Evolutionary conservation across 202 grass and related monocot species (phyloP), one percentile per base, ranked within the genome.

Genomic region (Zizania palustris): DNA sequence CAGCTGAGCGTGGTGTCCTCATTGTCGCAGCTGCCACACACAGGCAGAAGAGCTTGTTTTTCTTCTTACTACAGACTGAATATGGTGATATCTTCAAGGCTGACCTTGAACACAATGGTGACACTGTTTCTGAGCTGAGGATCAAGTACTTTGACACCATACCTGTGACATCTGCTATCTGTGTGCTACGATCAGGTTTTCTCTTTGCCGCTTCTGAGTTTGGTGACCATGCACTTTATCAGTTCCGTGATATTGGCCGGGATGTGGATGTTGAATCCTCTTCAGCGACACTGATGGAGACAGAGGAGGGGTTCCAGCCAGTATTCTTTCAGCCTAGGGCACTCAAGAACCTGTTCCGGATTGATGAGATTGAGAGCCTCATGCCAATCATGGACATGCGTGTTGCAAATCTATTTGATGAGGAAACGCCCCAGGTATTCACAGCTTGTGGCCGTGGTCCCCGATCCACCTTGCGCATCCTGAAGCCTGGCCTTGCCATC

Each of bases 311-410:
- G 16, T 98, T 95, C 77, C 95, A 98, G 51, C 95, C 95, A 0
- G 95, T 98, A 13, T 95, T 95, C 60, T 98, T 98, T 76, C 89
- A 95, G 45, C 96, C 96, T 3, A 93, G 96, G 60, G 89, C 85
- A 18, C 78, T 98, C 57, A 98, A 91, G 80, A 98, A 98, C 71
- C 86, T 95, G 6, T 39, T 86, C n/a, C 77, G 75, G 46, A 88
- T 98, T 34, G 91, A 98, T 33, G 87, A 92, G 36, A 86, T 92
- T 43, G 91, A 98, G 81, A 95, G 91, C 81, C 87, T 98, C 60
- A 98, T 98, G 96, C 91, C 96, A 68, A 82, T 90, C 66, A 95
- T 98, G 96, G 96, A 98, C 65, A 98, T 98, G 96, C 84, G 83
- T 21, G 64, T 98, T 9, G 73, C 87, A 37, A 98, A 95, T 84